phyloP scores from a whole-genome alignment of 768 basidiomycete genomes.

The Astraeus odoratus region DNA sequence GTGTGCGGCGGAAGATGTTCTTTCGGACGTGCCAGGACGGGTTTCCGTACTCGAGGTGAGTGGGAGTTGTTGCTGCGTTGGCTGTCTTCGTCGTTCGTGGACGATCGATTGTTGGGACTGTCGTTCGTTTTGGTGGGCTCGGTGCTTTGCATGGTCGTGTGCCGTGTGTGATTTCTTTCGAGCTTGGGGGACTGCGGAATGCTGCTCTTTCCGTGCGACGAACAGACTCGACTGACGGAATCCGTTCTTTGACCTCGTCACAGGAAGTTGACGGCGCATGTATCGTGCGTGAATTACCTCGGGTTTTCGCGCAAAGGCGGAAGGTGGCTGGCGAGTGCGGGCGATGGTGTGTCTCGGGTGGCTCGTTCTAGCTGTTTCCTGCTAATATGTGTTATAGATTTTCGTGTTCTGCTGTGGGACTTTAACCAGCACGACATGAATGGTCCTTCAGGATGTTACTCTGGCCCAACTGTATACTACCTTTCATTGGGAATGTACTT shows the following conservation, averaged over 20 bases:
- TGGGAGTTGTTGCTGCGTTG: background rate
- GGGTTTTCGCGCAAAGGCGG: conserved; percentile 55
- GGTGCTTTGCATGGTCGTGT: too few species aligned
- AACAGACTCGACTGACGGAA: conserved; percentile 1
- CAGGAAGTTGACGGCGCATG: conserved; percentile 38
- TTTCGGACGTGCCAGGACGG: conserved; percentile 17
- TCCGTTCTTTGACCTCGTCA: conserved; percentile 3
- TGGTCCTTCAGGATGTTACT: conserved; percentile 34
- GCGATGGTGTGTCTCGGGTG: conserved; percentile 46
- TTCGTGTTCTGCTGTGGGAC: conserved; percentile 55
- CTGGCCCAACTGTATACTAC: conserved; percentile 36
- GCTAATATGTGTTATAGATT: conserved; percentile 34
- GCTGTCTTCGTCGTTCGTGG: too few species aligned
- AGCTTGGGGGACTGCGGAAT: too few species aligned
- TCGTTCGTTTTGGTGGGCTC: too few species aligned
- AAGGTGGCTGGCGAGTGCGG: conserved; percentile 60
- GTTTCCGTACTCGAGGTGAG: conserved; percentile 31
- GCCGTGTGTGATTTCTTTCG: too few species aligned
- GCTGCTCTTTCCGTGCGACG: too few species aligned
- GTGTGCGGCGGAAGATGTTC: conserved; percentile 13
- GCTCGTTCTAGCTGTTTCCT: conserved; percentile 1
- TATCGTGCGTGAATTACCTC: conserved; percentile 60
- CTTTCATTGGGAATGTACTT: background rate
- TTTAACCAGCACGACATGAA: conserved; percentile 53
- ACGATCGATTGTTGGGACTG: too few species aligned